Evolutionary conservation across 257 asterid species (phyloP), one percentile per base, ranked within the genome.

Genomic region (Linderniella brevidens): DNA sequence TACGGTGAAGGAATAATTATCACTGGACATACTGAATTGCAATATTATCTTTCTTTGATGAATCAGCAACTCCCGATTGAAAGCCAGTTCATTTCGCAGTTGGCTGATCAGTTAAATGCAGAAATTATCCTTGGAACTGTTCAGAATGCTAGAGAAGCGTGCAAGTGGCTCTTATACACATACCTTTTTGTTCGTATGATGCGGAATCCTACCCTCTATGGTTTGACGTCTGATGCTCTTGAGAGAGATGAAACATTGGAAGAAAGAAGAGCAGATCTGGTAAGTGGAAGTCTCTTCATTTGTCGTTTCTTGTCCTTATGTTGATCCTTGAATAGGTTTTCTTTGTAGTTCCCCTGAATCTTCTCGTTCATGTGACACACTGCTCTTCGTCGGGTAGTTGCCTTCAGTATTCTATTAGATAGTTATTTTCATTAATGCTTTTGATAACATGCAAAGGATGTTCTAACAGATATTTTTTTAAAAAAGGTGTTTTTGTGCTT

Each of bases 51-150:
- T 36, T 74, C 82, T 9, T 51, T 74, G 53, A 74, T 74, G 82
- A 74, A 74, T 54, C 82, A 74, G 62, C 82, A 74, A 68, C 73
- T 74, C 49, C 78, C 82, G n/a, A 74, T 74, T 56, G 82, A 74
- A 55, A 74, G 82, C 61, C 82, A 74, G 66, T 72, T 72, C 25
- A 65, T 72, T 38, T 68, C 80, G n/a, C 65, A 65, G 57, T 57
- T 72, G 70, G 80, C 82, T 36, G 82, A 74, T 67, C 82, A 74
- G 75, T 58, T 74, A 64, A 74, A 74, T 44, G 82, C 82, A 10
- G 82, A 74, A 60, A 68, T 74, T 45, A 78, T 74, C 52, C 82
- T 74, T 56, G 82, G 82, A 53, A 70, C 78, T 53, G 82, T 74
- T 40, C 82, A 74, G 46, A 74, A 74, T 56, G 82, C 82, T 50